A percentile compares a stretch with the other conserved stretches of the same genome.
Evolutionary conservation across 805 yeast genomes (phyloP).

Genomic region (Lipomyces chichibuensis): DNA sequence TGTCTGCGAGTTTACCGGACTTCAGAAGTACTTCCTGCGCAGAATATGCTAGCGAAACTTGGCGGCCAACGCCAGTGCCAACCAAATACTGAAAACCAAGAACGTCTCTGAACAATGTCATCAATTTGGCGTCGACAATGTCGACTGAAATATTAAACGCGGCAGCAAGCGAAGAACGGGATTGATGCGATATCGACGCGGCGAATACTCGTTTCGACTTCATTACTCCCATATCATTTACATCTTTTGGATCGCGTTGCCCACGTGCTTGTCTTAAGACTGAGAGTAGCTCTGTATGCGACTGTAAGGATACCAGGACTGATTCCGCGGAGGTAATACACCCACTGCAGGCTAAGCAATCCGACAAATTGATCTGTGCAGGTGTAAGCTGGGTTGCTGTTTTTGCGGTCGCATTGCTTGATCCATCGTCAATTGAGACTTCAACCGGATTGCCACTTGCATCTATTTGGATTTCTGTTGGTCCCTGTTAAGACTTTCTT

Average conservation of each 20-base stretch:
- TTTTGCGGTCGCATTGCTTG: constrained; percentile 31
- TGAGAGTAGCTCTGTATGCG: constrained; percentile 71
- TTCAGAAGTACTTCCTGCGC: constrained; percentile 46
- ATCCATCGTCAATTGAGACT: constrained; percentile 56
- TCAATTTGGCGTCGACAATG: constrained; percentile 63
- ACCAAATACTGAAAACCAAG: constrained; percentile 76
- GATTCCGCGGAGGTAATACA: constrained; percentile 98
- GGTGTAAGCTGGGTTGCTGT: constrained; percentile 53
- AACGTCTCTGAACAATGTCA: constrained; percentile 58
- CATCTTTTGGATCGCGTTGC: neutral
- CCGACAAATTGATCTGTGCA: constrained; percentile 87
- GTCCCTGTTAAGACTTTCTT: constrained; percentile 42
- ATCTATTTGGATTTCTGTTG: constrained; percentile 60
- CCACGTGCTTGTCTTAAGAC: constrained; percentile 17
- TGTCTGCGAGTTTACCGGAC: constrained; percentile 8
- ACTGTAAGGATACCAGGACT: constrained; percentile 85
- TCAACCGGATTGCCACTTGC: constrained; percentile 64
- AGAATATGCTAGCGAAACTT: constrained; percentile 58
- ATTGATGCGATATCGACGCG: constrained; percentile 82
- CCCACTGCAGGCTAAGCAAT: constrained; percentile 95
- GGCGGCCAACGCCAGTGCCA: constrained; percentile 83
- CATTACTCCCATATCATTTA: constrained; percentile 41
- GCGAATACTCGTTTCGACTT: constrained; percentile 52
- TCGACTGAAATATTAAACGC: constrained; percentile 60
- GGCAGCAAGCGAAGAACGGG: constrained; percentile 77